Evolutionary conservation across 2,329 filamentous ascomycete genomes (phyloP).

Genomic region (Exophiala lecanii-corni): DNA sequence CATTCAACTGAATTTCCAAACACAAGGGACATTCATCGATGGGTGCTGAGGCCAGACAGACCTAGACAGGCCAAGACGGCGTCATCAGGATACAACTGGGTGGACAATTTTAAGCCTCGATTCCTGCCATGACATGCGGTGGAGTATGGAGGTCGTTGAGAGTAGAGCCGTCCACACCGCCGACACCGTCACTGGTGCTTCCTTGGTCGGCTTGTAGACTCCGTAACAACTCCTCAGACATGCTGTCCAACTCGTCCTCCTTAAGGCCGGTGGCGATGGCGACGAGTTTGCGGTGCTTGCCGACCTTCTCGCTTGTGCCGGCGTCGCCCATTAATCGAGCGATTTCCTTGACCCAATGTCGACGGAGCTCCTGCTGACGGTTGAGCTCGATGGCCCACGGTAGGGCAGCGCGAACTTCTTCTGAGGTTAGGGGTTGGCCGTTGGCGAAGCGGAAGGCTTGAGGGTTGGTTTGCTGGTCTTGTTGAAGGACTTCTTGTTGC

Average conservation of each 20-base stretch:
- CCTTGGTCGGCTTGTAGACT: slow-evolving; percentile 33
- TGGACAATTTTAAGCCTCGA: slow-evolving; percentile 5
- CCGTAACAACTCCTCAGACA: slow-evolving; percentile 43
- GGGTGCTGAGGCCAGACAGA: too few relatives aligned
- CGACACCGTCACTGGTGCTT: neutral
- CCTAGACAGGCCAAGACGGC: too few relatives aligned
- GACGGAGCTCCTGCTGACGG: slow-evolving; percentile 36
- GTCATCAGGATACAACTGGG: too few relatives aligned
- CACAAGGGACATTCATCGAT: too few relatives aligned
- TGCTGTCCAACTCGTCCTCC: slow-evolving; percentile 44
- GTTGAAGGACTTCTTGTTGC: slow-evolving; percentile 26
- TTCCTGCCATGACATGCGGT: slow-evolving; percentile 8
- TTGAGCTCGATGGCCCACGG: slow-evolving; percentile 36
- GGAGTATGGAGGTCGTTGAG: slow-evolving; percentile 14
- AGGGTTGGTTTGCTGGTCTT: slow-evolving; percentile 26
- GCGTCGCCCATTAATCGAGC: slow-evolving; percentile 33
- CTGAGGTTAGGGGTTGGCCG: slow-evolving; percentile 19
- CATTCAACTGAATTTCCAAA: too few relatives aligned
- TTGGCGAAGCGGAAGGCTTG: slow-evolving; percentile 29
- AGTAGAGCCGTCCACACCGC: too few relatives aligned
- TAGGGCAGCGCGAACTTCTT: slow-evolving; percentile 34
- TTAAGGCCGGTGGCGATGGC: slow-evolving; percentile 44
- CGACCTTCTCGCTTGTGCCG: slow-evolving; percentile 42
- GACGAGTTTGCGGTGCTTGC: slow-evolving; percentile 44
- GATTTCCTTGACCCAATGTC: slow-evolving; percentile 23